A percentile compares a stretch with the other conserved stretches of the same genome.
Conservation (phyloP, 495 filamentous ascomycete species). For the Neurospora sp. region DNA sequence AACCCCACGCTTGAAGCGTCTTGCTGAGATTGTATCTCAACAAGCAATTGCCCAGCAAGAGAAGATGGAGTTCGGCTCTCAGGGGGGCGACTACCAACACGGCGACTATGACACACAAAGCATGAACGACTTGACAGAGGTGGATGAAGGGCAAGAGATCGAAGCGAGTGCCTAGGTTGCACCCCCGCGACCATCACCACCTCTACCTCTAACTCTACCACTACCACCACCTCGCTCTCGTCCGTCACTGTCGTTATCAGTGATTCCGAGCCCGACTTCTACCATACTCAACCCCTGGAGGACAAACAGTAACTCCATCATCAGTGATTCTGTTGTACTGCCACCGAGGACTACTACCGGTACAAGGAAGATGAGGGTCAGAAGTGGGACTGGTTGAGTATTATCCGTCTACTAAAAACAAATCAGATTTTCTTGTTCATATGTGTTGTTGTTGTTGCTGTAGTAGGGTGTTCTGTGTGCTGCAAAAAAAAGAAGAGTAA, state of each 20-base stretch:
- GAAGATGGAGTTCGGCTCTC: constrained; percentile 49
- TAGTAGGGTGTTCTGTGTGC: background rate
- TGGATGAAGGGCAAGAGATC: constrained; percentile 27
- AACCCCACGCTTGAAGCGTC: constrained; percentile 84
- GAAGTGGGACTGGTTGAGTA: constrained; percentile 3
- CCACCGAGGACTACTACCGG: background rate
- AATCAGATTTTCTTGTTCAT: background rate
- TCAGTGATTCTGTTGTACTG: background rate
- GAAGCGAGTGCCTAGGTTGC: constrained; percentile 24
- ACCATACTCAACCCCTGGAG: constrained; percentile 12
- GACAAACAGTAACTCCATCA: constrained; percentile 1
- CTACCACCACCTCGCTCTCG: background rate
- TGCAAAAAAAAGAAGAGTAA: background rate
- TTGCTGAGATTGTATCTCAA: constrained; percentile 94
- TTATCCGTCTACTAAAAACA: background rate
- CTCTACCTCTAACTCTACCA: background rate
- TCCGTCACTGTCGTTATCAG: background rate
- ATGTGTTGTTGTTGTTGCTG: background rate
- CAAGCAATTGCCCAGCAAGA: constrained; percentile 93
- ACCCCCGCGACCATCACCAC: background rate
- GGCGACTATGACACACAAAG: constrained; percentile 26
- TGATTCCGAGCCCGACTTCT: constrained; percentile 6
- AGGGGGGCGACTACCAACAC: constrained; percentile 26
- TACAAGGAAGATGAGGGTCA: constrained; percentile 2
- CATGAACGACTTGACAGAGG: constrained; percentile 29